phyloP scores from a whole-genome alignment of 345 rosid species.

The Gossypium arboreum region DNA sequence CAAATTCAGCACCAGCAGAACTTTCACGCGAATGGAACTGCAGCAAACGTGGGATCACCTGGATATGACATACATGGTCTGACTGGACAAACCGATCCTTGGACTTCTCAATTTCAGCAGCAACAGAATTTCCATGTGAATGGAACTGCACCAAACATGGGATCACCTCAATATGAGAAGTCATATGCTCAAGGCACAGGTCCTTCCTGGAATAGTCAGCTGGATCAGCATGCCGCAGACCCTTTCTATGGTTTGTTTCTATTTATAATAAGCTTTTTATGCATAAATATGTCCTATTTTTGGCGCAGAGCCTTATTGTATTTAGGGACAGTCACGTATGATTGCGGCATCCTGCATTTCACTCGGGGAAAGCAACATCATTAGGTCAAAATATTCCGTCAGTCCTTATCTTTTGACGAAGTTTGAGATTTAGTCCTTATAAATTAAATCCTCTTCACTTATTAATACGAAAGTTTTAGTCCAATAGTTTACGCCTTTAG shows the following conservation, averaged over 20 bases:
- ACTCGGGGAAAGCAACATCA: too few relatives aligned
- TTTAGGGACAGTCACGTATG: background rate
- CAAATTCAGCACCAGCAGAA: constrained; percentile 35
- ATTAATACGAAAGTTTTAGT: too few relatives aligned
- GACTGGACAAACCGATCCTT: background rate
- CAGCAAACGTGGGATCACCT: constrained; percentile 49
- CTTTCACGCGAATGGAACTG: constrained; percentile 31
- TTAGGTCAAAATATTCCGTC: too few relatives aligned
- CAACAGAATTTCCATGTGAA: background rate
- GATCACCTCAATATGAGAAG: constrained; percentile 59
- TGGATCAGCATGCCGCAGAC: constrained; percentile 52
- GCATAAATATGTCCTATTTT: background rate
- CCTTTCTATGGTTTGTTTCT: constrained; percentile 48
- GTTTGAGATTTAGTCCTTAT: too few relatives aligned
- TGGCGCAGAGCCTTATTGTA: background rate
- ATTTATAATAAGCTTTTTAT: constrained; percentile 4
- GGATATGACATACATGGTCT: constrained; percentile 32
- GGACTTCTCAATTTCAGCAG: background rate
- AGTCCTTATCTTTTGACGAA: too few relatives aligned
- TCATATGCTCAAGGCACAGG: constrained; percentile 50
- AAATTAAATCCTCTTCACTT: too few relatives aligned
- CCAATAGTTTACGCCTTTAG: too few relatives aligned
- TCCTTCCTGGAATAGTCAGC: constrained; percentile 73
- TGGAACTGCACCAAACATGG: constrained; percentile 53
- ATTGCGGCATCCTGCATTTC: too few relatives aligned